Conservation (phyloP, 2,329 filamentous ascomycete species). For the Ambrosiella xylebori region DNA sequence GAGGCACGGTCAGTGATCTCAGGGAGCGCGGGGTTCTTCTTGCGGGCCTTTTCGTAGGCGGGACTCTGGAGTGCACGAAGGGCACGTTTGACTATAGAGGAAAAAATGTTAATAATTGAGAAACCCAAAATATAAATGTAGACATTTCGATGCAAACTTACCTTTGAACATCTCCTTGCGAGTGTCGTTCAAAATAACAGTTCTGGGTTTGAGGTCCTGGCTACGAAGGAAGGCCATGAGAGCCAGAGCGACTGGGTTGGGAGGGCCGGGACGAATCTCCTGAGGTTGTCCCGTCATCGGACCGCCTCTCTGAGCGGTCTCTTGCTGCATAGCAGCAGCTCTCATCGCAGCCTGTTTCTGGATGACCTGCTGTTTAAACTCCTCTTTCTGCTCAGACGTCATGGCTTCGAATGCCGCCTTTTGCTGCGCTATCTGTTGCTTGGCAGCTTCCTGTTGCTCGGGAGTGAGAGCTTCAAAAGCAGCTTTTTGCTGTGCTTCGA, state of each 20-base stretch:
- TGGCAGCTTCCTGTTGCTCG: conserved; percentile 28
- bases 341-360: conserved; percentile 3
- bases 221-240: conserved; percentile 72
- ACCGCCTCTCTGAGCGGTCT: conserved; percentile 18
- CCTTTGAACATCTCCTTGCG: conserved; percentile 97
- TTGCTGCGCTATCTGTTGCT: conserved; percentile 6
- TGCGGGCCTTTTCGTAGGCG: conserved; percentile 74
- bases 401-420: conserved; percentile 3
- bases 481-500: neutral
- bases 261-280: conserved; percentile 59
- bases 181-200: conserved; percentile 87
- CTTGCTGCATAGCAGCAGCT: conserved; percentile 17
- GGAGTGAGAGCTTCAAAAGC: neutral
- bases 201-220: conserved; percentile 76
- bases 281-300: conserved; percentile 29
- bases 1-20: conserved; percentile 74
- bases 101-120: neutral
- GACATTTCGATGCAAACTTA: conserved; percentile 22
- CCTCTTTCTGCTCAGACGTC: neutral
- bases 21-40: conserved; percentile 79
- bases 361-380: conserved; percentile 2
- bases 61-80: conserved; percentile 78
- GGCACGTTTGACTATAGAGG: conserved; percentile 68
- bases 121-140: neutral
- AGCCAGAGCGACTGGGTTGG: conserved; percentile 75